A percentile compares a stretch with the other conserved stretches of the same genome.
Evolutionary conservation across 495 filamentous ascomycete genomes (phyloP).

Genomic region (Durotheca rogersii): DNA sequence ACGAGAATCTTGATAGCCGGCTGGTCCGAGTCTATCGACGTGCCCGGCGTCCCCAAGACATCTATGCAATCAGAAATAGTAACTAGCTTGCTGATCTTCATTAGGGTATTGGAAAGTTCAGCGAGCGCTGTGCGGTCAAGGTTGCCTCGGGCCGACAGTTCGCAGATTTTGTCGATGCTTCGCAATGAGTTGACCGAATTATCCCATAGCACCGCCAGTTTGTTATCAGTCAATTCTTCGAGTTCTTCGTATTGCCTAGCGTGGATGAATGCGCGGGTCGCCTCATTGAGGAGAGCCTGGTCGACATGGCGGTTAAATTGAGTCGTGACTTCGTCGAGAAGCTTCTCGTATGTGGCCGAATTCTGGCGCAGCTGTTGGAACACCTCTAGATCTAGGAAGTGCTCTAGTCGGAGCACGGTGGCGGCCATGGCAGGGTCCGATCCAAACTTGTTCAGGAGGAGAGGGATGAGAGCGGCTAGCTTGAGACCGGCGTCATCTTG

Average conservation of each 20-base stretch:
- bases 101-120: conserved; percentile 74
- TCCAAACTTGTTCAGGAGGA: conserved; percentile 86
- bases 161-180: conserved; percentile 64
- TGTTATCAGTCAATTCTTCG: conserved; percentile 77
- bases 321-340: conserved; percentile 89
- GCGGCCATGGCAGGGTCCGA: conserved; percentile 82
- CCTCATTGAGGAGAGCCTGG: conserved; percentile 80
- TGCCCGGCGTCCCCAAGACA: conserved; percentile 64
- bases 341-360: conserved; percentile 71
- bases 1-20: conserved; percentile 68
- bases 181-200: conserved; percentile 69
- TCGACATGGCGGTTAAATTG: conserved; percentile 92
- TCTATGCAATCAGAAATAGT: conserved; percentile 73
- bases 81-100: conserved; percentile 80
- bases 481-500: conserved; percentile 73
- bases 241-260: conserved; percentile 83
- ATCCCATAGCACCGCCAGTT: conserved; percentile 82
- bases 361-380: conserved; percentile 89
- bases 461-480: conserved; percentile 76
- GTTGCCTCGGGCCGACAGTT: conserved; percentile 62
- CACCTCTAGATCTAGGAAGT: conserved; percentile 79
- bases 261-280: conserved; percentile 77
- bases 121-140: conserved; percentile 61
- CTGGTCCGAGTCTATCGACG: conserved; percentile 46
- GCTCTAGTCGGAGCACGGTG: conserved; percentile 81